These are phyloP conservation scores for Farysia itapuensis DNA, from an alignment of 1,284 basidiomycete species.

Conservation along the genomic window DNA sequence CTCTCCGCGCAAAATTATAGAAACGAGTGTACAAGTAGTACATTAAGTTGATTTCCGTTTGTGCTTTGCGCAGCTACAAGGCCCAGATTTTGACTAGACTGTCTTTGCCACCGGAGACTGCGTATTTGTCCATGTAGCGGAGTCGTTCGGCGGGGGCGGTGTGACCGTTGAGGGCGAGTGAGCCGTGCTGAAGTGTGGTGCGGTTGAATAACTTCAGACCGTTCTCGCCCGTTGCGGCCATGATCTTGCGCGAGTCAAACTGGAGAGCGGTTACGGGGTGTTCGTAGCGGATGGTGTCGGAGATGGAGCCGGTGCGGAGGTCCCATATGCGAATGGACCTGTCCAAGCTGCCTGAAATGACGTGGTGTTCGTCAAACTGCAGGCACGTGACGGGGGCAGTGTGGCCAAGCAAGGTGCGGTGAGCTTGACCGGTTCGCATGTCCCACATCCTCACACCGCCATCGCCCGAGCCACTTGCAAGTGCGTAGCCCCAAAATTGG, in stretches of 20 bases:
- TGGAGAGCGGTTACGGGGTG: constrained; percentile 87
- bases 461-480: constrained; percentile 94
- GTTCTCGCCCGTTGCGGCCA: constrained; percentile 91
- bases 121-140: constrained; percentile 94
- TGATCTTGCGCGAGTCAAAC: constrained; percentile 88
- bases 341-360: constrained; percentile 88
- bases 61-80: constrained; percentile 65
- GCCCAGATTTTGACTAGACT: constrained; percentile 92
- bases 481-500: constrained; percentile 97
- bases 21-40: too few species aligned
- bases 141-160: constrained; percentile 83
- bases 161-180: constrained; percentile 85
- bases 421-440: constrained; percentile 94
- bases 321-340: constrained; percentile 82
- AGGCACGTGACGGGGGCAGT: constrained; percentile 90
- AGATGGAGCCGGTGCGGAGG: constrained; percentile 81
- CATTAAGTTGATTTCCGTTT: too few species aligned
- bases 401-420: constrained; percentile 89
- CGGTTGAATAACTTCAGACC: constrained; percentile 94
- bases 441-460: constrained; percentile 99
- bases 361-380: constrained; percentile 94
- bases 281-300: constrained; percentile 88
- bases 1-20: too few species aligned
- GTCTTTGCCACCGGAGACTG: constrained; percentile 87
- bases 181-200: constrained; percentile 83